Evolutionary conservation across 331 rosid genomes (phyloP), one percentile per base, ranked within the genome.

Genomic region (Arachis monticola): DNA sequence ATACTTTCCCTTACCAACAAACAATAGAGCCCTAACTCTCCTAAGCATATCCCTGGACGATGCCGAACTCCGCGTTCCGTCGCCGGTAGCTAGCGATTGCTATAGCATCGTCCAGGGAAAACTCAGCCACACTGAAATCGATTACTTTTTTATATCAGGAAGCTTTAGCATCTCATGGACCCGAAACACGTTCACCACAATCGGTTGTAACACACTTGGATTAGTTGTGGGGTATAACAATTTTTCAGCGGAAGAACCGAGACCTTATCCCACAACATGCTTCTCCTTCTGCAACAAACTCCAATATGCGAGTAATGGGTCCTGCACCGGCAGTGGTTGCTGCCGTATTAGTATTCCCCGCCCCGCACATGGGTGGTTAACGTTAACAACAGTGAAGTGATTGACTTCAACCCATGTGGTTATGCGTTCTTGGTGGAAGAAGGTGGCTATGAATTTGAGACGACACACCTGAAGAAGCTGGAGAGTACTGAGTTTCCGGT

Each of bases 201-300:
- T 70, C 5, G 64, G 75, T 2, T 70, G 64, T 3, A 64, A 70
- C 59, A 47, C 59, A 1, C 1, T 67, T 0, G 72, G 60, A 47
- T 2, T 47, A 1, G 8, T 47, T 1, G 0, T 1, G 3, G 72
- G 72, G n/a, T 50, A 27, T 5, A 35, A 47, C 12, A 2, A 2
- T 4, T 0, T 35, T 32, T 42, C 27, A 30, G 5, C 0, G 0
- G 1, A 67, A 30, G 44, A 67, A 0, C 38, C 38, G 2, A 35
- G 38, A 35, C 47, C 32, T 44, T 48, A 67, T 11, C 50, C 60
- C 7, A 47, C 42, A 6, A 59, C 59, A 2, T 67, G 72, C 13
- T n/a, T 67, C 7, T 67, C 72, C 12, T 2, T 48, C 2, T 67
- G 72, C 13, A 6, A 27, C 45, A 1, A 35, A 35, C 12, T 11